Evolutionary conservation across 208 protist genomes (phyloP).

Genomic region (Trypanosoma scelopori): DNA sequence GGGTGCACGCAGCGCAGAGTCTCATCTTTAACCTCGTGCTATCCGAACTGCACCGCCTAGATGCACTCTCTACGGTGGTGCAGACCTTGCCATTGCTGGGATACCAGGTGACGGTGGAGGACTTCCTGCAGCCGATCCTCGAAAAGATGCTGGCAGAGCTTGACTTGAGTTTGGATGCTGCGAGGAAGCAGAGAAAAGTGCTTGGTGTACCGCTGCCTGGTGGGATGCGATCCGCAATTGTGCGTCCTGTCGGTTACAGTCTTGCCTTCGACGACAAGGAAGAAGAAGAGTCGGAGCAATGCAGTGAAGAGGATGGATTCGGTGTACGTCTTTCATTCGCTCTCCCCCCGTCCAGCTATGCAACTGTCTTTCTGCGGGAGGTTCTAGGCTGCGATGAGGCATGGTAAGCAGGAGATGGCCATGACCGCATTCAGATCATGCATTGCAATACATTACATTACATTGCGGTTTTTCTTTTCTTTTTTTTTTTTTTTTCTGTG

Average conservation of each 20-base stretch:
- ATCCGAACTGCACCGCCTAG: slow-evolving; percentile 27
- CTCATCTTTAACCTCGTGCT: slow-evolving; percentile 75
- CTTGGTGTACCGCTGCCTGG: slow-evolving; percentile 68
- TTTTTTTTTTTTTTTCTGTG: slow-evolving; percentile 4
- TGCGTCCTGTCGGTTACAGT: slow-evolving; percentile 21
- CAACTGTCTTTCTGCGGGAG: slow-evolving; percentile 78
- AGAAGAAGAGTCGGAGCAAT: not conserved
- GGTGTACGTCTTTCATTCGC: slow-evolving; percentile 43
- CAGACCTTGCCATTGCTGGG: slow-evolving; percentile 15
- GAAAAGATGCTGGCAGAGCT: slow-evolving; percentile 19
- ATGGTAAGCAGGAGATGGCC: slow-evolving; percentile 37
- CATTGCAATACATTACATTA: too few species aligned
- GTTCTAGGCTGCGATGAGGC: slow-evolving; percentile 63
- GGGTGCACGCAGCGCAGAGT: slow-evolving; percentile 81
- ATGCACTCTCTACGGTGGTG: not conserved
- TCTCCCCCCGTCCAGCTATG: slow-evolving; percentile 81
- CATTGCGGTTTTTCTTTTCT: too few species aligned
- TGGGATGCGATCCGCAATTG: slow-evolving; percentile 51
- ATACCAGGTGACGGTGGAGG: slow-evolving; percentile 11
- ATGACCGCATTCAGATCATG: not conserved
- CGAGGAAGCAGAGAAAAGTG: slow-evolving; percentile 48
- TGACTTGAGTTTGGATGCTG: slow-evolving; percentile 9
- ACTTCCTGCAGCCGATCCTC: slow-evolving; percentile 1
- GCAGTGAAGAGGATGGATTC: slow-evolving; percentile 17
- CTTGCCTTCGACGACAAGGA: not conserved